These are phyloP conservation scores for Trichoderma citrinoviride DNA, from an alignment of 2,329 filamentous ascomycete genomes.

Conservation along the genomic window DNA sequence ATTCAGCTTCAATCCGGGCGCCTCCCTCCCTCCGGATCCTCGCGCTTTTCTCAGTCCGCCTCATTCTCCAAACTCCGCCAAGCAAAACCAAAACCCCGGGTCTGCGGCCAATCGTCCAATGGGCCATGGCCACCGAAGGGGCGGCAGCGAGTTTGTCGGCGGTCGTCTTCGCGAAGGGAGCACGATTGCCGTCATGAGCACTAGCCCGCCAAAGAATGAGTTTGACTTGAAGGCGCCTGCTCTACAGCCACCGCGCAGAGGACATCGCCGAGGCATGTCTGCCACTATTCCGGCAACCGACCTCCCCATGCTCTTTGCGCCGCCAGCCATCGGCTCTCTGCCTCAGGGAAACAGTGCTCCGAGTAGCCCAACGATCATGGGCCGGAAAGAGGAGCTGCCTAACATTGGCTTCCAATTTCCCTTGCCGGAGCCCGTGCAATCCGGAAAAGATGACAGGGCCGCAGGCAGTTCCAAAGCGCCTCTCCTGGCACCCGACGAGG, in stretches of 20 bases:
- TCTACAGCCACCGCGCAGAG: slow-evolving; percentile 54
- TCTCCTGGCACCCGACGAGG: slow-evolving; percentile 14
- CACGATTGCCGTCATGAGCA: slow-evolving; percentile 61
- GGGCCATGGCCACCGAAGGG: slow-evolving; percentile 74
- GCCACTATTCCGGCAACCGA: slow-evolving; percentile 82
- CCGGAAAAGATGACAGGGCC: background rate
- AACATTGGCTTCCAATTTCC: background rate
- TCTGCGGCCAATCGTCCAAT: slow-evolving; percentile 56
- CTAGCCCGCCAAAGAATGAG: slow-evolving; percentile 66
- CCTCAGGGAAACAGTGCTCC: slow-evolving; percentile 62
- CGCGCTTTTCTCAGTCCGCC: slow-evolving; percentile 52
- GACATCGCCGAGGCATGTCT: slow-evolving; percentile 69
- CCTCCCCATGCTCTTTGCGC: slow-evolving; percentile 65
- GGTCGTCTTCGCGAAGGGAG: slow-evolving; percentile 61
- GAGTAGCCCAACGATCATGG: slow-evolving; percentile 55
- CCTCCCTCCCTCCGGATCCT: slow-evolving; percentile 35
- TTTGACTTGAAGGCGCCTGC: slow-evolving; percentile 56
- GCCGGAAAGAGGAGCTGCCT: slow-evolving; percentile 21
- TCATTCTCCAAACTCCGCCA: slow-evolving; percentile 52
- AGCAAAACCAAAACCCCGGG: slow-evolving; percentile 41
- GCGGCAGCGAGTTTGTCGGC: slow-evolving; percentile 83
- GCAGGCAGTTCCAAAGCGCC: slow-evolving; percentile 7
- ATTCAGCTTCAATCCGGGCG: slow-evolving; percentile 57
- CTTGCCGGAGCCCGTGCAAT: slow-evolving; percentile 20
- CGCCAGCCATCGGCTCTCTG: slow-evolving; percentile 48